Conservation (phyloP, 768 basidiomycete species). For the Serendipita sp. region DNA sequence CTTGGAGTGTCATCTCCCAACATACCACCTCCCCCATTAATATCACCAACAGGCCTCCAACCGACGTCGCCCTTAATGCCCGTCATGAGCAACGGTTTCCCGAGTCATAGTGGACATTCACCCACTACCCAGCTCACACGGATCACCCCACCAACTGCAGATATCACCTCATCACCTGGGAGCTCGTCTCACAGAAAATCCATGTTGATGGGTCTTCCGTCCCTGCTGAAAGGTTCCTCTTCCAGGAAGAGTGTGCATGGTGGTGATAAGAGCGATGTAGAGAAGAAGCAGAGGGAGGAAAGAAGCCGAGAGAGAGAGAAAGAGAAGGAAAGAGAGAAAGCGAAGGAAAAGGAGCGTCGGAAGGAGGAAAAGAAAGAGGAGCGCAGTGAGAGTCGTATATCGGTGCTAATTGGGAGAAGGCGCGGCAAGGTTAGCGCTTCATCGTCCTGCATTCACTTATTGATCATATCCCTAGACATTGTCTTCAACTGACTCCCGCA, state of each 20-base stretch:
- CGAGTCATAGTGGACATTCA: background rate
- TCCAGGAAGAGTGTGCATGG: conserved; percentile 68
- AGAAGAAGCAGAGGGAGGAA: conserved; percentile 24
- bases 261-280: conserved; percentile 28
- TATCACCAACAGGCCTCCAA: conserved; percentile 18
- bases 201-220: conserved; percentile 67
- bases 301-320: conserved; percentile 39
- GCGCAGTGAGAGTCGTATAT: conserved; percentile 79
- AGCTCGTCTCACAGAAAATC: conserved; percentile 52
- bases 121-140: conserved; percentile 7
- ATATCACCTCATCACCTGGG: conserved; percentile 25
- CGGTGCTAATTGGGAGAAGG: conserved; percentile 73
- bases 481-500: conserved; percentile 69
- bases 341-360: conserved; percentile 32
- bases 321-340: conserved; percentile 27
- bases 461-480: conserved; percentile 40
- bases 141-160: background rate
- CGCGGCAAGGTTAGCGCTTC: conserved; percentile 63
- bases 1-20: conserved; percentile 20
- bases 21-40: conserved; percentile 29
- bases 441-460: background rate
- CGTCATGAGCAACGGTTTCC: background rate
- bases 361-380: conserved; percentile 57
- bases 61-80: conserved; percentile 40
- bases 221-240: conserved; percentile 68